Evolutionary conservation across 2,329 filamentous ascomycete species (phyloP).

Genomic region (Rhinocladiella similis): DNA sequence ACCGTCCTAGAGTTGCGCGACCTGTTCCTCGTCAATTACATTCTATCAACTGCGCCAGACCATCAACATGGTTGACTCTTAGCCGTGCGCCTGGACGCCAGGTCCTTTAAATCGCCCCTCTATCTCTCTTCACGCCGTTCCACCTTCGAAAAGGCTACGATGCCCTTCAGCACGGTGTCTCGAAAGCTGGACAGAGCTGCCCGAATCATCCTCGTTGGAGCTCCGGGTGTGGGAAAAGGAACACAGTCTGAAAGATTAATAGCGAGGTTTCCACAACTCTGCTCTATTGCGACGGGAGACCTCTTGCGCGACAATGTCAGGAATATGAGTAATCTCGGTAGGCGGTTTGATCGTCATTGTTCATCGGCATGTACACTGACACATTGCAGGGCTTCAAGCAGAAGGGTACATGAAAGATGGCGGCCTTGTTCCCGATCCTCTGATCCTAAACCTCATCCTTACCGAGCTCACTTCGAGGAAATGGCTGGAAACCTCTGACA

Average conservation of each 20-base stretch:
- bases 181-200: conserved; percentile 73
- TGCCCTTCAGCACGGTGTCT: conserved; percentile 32
- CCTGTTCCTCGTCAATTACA: background rate
- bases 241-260: conserved; percentile 92
- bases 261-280: conserved; percentile 80
- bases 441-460: conserved; percentile 90
- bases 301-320: conserved; percentile 90
- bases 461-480: conserved; percentile 82
- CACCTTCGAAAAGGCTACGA: conserved; percentile 8
- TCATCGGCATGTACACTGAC: conserved; percentile 11
- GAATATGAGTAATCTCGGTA: conserved; percentile 80
- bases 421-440: conserved; percentile 83
- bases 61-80: background rate
- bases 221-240: conserved; percentile 95
- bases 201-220: conserved; percentile 90
- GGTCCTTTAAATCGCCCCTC: background rate
- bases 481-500: conserved; percentile 64
- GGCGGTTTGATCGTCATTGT: conserved; percentile 24
- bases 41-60: background rate
- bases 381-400: conserved; percentile 75
- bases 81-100: background rate
- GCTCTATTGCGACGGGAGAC: conserved; percentile 91
- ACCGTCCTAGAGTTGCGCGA: too few species aligned
- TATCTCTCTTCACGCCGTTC: background rate
- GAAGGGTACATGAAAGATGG: conserved; percentile 85